Evolutionary conservation across 1,284 basidiomycete genomes (phyloP), one percentile per base, ranked within the genome.

Genomic region (Papiliotrema flavescens): DNA sequence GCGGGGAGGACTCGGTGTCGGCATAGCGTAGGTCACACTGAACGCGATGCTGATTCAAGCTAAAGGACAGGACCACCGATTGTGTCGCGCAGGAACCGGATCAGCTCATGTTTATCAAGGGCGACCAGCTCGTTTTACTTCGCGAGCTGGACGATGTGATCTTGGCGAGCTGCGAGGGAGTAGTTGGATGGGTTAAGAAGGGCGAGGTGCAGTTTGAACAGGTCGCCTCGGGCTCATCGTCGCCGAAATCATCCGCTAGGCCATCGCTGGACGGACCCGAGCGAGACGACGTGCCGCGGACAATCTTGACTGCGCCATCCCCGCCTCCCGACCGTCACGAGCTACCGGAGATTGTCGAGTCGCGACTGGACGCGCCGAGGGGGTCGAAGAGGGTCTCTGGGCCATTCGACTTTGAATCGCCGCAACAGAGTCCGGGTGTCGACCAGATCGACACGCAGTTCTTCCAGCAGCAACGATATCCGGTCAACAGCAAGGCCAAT

Each of bases 71-170:
- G 3, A 49, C 65, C 20, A 64, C 63, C 11, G 89, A 93, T 69
- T 90, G 87, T 64, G 82, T 89, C 8, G 89, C 89, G 2, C 84
- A 90, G 70, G 79, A 81, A 42, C 77, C 83, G 13, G 86, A 87
- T 44, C 89, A 92, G 73, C 80, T 94, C 51, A 94, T 94, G 90
- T 93, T 93, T 71, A 79, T 92, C 58, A 85, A 87, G 79, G 87
- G 85, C 60, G 90, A 94, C 66, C 83, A 86, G 61, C 86, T 94
- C 48, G 82, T 82, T 0, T 86, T 93, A 0, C 78, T 94, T n/a
- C 84, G 88, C 80, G 87, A 89, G 56, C 66, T 90, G 0, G 78
- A 80, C 0, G 80, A 66, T n/a, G 49, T 59, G 20, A 44, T 63
- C 1, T 61, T 88, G 81, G 89, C 89, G 0, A 87, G 87, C 64